Conservation (phyloP, 169 alveolate species). For the Plasmodium knowlesi region DNA sequence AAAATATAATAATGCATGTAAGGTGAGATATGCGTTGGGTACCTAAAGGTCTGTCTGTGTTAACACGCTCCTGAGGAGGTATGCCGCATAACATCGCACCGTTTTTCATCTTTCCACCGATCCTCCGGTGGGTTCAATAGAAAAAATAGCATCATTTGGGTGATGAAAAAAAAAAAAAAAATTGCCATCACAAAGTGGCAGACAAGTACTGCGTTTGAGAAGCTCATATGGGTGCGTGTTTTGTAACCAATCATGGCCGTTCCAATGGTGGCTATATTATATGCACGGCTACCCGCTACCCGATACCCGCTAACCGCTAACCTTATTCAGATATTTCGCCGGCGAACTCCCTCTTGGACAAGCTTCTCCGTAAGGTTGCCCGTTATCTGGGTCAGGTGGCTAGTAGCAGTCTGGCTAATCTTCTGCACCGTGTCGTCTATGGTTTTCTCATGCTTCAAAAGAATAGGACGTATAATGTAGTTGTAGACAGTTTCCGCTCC, state of each 20-base stretch:
- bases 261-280: too few relatives aligned
- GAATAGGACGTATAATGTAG: conserved; percentile 78
- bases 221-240: not conserved
- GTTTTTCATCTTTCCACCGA: not conserved
- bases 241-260: not conserved
- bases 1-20: not conserved
- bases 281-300: too few relatives aligned
- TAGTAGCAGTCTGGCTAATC: conserved; percentile 75
- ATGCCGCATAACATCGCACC: not conserved
- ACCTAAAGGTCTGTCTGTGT: not conserved
- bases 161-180: not conserved
- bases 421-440: conserved; percentile 79
- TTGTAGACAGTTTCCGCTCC: conserved; percentile 82
- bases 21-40: not conserved
- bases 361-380: conserved; percentile 53
- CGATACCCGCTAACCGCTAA: too few relatives aligned
- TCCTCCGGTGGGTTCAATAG: not conserved
- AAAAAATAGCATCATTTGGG: not conserved
- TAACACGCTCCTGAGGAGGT: not conserved
- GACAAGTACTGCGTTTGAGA: not conserved
- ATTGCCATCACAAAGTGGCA: not conserved
- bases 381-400: conserved; percentile 51
- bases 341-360: conserved; percentile 36
- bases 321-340: conserved; percentile 14
- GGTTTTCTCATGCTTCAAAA: conserved; percentile 78